Percentiles rank a stretch among this genome's conserved stretches.
phyloP scores from a whole-genome alignment of 352 stramenopile genomes.

The Pythium myriotylum region DNA sequence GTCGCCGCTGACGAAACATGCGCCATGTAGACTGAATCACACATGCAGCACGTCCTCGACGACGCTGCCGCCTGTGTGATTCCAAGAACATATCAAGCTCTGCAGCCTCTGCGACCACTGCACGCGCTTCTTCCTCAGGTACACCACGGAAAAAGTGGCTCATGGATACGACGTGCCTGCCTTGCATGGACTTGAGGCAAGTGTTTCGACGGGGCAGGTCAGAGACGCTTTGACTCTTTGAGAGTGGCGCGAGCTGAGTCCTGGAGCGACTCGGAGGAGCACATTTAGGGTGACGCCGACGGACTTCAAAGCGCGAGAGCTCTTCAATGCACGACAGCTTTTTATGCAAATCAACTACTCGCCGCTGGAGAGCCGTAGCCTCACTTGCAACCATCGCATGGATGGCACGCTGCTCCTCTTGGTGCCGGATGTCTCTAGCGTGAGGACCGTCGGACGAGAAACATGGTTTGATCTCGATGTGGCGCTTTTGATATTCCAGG shows the following conservation, averaged over 20 bases:
- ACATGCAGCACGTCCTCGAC: constrained; percentile 30
- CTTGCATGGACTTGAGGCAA: background rate
- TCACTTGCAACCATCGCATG: constrained; percentile 8
- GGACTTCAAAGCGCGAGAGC: background rate
- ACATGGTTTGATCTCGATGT: constrained; percentile 43
- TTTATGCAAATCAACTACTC: constrained; percentile 22
- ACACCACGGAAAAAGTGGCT: constrained; percentile 25
- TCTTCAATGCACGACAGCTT: constrained; percentile 27
- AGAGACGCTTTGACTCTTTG: too few species aligned
- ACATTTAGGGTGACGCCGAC: background rate
- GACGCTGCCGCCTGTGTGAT: constrained; percentile 30
- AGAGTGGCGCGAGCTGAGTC: background rate
- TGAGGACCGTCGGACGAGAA: constrained; percentile 28
- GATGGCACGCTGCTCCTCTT: constrained; percentile 23
- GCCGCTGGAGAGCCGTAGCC: constrained; percentile 8
- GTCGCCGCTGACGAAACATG: constrained; percentile 42
- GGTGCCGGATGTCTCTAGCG: constrained; percentile 19
- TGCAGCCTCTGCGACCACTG: constrained; percentile 7
- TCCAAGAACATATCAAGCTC: constrained; percentile 39
- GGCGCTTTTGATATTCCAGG: background rate
- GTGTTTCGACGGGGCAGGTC: too few species aligned
- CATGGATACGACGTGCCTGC: constrained; percentile 9
- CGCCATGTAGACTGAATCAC: constrained; percentile 62
- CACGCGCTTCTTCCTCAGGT: constrained; percentile 21
- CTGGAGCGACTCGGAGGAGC: too few species aligned